These are phyloP conservation scores for Tulasnella sp. DNA, from an alignment of 768 basidiomycete genomes.

Conservation along the genomic window DNA sequence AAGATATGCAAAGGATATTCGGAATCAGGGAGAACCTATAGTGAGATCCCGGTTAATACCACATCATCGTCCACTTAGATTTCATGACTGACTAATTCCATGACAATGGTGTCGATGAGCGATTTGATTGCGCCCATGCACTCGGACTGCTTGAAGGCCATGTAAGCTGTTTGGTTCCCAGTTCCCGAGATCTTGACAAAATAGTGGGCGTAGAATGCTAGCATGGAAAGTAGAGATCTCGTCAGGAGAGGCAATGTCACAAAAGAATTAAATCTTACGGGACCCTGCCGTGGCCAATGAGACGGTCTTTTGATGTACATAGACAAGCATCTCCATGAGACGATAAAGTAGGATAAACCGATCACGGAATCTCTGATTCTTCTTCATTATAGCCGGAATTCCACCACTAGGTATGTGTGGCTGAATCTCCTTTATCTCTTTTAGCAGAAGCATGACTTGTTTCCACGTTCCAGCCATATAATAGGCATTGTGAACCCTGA, in stretches of 20 bases:
- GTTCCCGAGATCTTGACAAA: constrained; percentile 45
- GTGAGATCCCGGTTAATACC: no score
- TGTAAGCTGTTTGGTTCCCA: constrained; percentile 35
- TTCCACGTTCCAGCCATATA: constrained; percentile 77
- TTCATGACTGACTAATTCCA: constrained; percentile 44
- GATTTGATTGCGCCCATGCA: constrained; percentile 44
- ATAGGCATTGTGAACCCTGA: constrained; percentile 69
- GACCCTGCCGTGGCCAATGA: constrained; percentile 57
- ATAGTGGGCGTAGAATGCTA: constrained; percentile 51
- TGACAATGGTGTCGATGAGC: constrained; percentile 70
- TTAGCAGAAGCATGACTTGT: constrained; percentile 47
- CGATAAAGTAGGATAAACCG: constrained; percentile 54
- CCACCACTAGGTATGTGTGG: constrained; percentile 31
- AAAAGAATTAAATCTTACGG: constrained; percentile 34
- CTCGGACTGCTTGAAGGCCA: constrained; percentile 52
- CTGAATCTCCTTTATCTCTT: constrained; percentile 41
- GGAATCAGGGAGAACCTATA: constrained; percentile 42
- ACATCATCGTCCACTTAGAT: neutral
- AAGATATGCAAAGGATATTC: constrained; percentile 54
- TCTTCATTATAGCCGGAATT: constrained; percentile 38
- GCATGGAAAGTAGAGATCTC: neutral
- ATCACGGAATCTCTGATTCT: constrained; percentile 37
- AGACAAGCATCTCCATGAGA: constrained; percentile 45
- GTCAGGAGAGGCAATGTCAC: neutral
- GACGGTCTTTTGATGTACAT: constrained; percentile 50